These are phyloP conservation scores for Takakia lepidozioides DNA, from an alignment of 225 moss, liverwort and hornwort genomes.

Conservation along the genomic window DNA sequence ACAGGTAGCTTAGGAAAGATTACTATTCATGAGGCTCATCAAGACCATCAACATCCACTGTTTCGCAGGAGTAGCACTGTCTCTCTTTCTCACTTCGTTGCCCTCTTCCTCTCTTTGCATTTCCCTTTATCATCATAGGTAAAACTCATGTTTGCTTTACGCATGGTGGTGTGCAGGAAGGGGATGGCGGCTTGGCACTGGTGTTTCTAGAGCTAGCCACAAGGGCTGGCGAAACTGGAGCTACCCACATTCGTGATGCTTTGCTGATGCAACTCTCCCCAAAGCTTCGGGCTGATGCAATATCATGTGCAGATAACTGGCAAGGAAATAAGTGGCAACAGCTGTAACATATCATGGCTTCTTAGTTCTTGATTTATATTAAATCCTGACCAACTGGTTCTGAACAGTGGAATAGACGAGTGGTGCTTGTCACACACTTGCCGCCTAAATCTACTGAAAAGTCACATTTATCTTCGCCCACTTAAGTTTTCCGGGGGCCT, in stretches of 20 bases:
- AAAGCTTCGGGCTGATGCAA: slow-evolving; percentile 41
- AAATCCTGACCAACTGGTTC: no score
- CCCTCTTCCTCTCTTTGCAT: background rate
- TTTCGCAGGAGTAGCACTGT: background rate
- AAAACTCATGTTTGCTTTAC: background rate
- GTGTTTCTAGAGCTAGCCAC: slow-evolving; percentile 70
- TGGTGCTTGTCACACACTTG: no score
- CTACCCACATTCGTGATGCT: slow-evolving; percentile 55
- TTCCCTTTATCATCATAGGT: slow-evolving; percentile 1
- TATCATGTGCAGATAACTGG: slow-evolving; percentile 61
- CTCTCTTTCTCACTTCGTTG: background rate
- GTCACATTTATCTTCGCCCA: no score
- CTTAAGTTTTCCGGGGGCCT: no score
- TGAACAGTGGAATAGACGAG: no score
- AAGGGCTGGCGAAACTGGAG: slow-evolving; percentile 64
- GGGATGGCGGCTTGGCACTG: slow-evolving; percentile 53
- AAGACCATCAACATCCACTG: no score
- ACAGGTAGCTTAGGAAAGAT: no score
- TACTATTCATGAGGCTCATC: no score
- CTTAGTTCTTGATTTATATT: no score
- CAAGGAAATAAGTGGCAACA: slow-evolving; percentile 24
- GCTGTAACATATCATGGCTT: no score
- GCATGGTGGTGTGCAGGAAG: slow-evolving; percentile 36
- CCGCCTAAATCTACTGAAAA: no score
- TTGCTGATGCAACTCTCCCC: slow-evolving; percentile 46